A percentile compares a stretch with the other conserved stretches of the same genome.
These are phyloP conservation scores for Oxyria digyna DNA, from an alignment of 148 eudicot genomes.

Conservation along the genomic window DNA sequence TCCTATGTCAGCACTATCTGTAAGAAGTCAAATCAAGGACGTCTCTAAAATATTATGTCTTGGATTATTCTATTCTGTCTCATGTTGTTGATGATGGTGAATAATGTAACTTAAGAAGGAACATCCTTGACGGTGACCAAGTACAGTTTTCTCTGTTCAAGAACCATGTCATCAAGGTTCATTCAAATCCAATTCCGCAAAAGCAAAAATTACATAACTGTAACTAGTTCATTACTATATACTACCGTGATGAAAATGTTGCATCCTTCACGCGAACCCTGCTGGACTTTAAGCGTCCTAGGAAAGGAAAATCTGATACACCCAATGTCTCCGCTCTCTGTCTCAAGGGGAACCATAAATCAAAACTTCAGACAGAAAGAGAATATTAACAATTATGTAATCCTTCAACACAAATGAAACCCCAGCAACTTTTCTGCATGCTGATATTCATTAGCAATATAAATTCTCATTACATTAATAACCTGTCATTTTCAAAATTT, in stretches of 20 bases:
- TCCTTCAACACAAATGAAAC: neutral
- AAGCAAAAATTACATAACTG: neutral
- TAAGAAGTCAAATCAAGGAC: neutral
- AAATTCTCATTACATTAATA: neutral
- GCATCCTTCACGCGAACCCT: slow-evolving; percentile 87
- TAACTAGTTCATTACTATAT: neutral
- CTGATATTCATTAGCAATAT: neutral
- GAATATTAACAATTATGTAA: neutral
- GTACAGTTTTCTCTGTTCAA: neutral
- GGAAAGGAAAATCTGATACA: slow-evolving; percentile 79
- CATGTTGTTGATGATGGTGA: neutral
- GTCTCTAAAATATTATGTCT: neutral
- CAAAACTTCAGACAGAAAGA: neutral
- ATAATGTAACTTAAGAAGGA: neutral
- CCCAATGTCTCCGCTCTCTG: slow-evolving; percentile 82
- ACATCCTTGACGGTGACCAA: too few relatives aligned
- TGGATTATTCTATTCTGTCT: neutral
- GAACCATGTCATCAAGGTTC: neutral
- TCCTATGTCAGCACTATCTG: neutral
- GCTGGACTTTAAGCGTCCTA: slow-evolving; percentile 85
- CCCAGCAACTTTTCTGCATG: neutral
- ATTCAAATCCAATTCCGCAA: neutral
- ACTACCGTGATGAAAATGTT: slow-evolving; percentile 85
- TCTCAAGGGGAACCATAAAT: neutral
- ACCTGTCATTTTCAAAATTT: neutral